Evolutionary conservation across 441 rosid species (phyloP).

Genomic region (Corymbia calophylla): DNA sequence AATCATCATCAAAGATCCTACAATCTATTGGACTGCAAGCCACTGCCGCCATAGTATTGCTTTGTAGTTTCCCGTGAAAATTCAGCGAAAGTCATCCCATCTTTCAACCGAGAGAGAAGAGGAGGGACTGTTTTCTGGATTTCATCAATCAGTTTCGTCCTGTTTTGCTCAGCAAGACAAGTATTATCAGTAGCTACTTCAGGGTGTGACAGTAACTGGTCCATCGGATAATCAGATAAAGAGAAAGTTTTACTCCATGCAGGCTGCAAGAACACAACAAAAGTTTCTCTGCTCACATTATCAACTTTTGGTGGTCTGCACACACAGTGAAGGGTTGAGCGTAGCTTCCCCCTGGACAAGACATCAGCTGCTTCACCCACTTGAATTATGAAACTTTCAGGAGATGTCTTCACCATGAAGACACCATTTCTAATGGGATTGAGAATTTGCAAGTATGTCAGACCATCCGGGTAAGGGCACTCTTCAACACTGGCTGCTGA

Average conservation of each 20-base stretch:
- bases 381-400: slow-evolving; percentile 73
- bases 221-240: slow-evolving; percentile 26
- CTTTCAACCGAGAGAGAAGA: slow-evolving; percentile 61
- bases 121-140: slow-evolving; percentile 57
- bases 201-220: slow-evolving; percentile 13
- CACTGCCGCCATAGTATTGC: slow-evolving; percentile 81
- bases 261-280: slow-evolving; percentile 82
- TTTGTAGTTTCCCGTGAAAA: slow-evolving; percentile 74
- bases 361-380: slow-evolving; percentile 89
- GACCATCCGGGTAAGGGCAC: slow-evolving; percentile 34
- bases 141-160: slow-evolving; percentile 15
- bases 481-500: slow-evolving; percentile 19
- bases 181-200: slow-evolving; percentile 10
- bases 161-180: slow-evolving; percentile 11
- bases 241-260: slow-evolving; percentile 73
- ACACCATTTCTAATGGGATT: slow-evolving; percentile 45
- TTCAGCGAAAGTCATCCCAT: slow-evolving; percentile 89
- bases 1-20: neutral
- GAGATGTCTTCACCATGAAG: slow-evolving; percentile 55
- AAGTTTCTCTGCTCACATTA: slow-evolving; percentile 70
- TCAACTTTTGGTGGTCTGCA: slow-evolving; percentile 47
- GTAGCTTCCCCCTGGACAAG: slow-evolving; percentile 62
- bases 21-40: slow-evolving; percentile 62
- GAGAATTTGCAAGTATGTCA: slow-evolving; percentile 49
- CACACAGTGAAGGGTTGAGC: slow-evolving; percentile 78